phyloP scores from a whole-genome alignment of 148 eudicot genomes.

The Mesembryanthemum crystallinum region DNA sequence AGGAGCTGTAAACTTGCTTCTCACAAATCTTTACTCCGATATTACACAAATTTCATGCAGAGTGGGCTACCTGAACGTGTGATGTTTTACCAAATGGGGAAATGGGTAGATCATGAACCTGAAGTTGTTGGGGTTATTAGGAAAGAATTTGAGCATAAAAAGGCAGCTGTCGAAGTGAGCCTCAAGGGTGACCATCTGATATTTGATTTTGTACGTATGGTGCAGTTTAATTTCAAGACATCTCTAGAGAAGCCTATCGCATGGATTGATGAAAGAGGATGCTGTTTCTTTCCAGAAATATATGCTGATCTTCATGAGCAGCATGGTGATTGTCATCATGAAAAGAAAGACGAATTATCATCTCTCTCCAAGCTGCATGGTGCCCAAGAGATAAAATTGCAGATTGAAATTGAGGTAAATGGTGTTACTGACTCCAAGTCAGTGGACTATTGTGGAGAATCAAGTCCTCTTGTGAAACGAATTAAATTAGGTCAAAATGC shows the following conservation, averaged over 20 bases:
- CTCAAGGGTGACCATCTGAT: conserved; percentile 39
- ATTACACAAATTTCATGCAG: conserved; percentile 56
- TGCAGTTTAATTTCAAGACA: conserved; percentile 54
- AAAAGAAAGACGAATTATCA: conserved; percentile 31
- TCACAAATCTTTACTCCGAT: conserved; percentile 37
- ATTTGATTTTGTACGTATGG: conserved; percentile 78
- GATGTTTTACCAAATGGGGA: conserved; percentile 66
- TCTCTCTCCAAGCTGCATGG: conserved; percentile 26
- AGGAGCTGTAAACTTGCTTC: conserved; percentile 34
- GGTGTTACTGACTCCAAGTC: conserved; percentile 36
- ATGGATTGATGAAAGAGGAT: conserved; percentile 89
- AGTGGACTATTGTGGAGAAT: conserved; percentile 64
- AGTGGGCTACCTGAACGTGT: conserved; percentile 67
- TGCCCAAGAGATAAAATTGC: conserved; percentile 55
- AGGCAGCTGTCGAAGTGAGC: conserved; percentile 59
- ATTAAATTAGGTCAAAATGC: conserved; percentile 38
- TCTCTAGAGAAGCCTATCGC: conserved; percentile 66
- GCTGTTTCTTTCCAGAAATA: conserved; percentile 78
- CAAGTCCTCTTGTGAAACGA: conserved; percentile 53
- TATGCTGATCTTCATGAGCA: conserved; percentile 37
- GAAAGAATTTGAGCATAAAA: conserved; percentile 58
- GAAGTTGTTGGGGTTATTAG: conserved; percentile 48
- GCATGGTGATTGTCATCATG: conserved; percentile 26
- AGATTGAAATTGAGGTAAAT: conserved; percentile 74
- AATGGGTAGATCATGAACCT: conserved; percentile 65